Conservation (phyloP, 345 rosid species). For the Arabidopsis thaliana region TAIR10.1 NC_003071.7:17691501-17692000, state of each 20-base stretch:
- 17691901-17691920: constrained; percentile 64
- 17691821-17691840: constrained; percentile 89
- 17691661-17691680: constrained; percentile 70
- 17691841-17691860: constrained; percentile 85
- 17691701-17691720: constrained; percentile 93
- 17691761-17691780: not conserved
- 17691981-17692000: constrained; percentile 46
- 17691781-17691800: not conserved
- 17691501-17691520: not conserved
- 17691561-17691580: not conserved
- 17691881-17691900: constrained; percentile 92
- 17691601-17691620: constrained; percentile 76
- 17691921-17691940: not conserved
- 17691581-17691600: constrained; percentile 26
- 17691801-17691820: not conserved
- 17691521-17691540: not conserved
- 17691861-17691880: constrained; percentile 95
- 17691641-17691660: constrained; percentile 60
- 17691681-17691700: constrained; percentile 83
- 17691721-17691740: constrained; percentile 96
- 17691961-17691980: constrained; percentile 9
- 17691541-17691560: constrained; percentile 15
- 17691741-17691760: not conserved
- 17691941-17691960: not conserved
- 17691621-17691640: constrained; percentile 54